These are phyloP conservation scores for Dictyostelium discoideum DNA, from an alignment of 78 protist genomes.

Conservation along the genomic window DNA sequence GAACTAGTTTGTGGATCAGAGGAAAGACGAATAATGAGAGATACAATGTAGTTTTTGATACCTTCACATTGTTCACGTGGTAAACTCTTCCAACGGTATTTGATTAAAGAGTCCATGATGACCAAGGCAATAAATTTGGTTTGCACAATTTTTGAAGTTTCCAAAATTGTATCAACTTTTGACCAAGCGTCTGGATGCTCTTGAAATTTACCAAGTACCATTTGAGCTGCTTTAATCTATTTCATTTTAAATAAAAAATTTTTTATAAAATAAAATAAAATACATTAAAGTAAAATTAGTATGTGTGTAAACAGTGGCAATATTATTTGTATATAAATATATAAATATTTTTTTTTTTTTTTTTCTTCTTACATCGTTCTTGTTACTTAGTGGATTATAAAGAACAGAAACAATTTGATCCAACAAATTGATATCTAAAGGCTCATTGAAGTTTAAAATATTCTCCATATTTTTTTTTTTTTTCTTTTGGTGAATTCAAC, in stretches of 20 bases:
- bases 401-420: constrained; percentile 77
- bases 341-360: constrained; percentile 67
- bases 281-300: background rate
- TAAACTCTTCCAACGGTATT: constrained; percentile 92
- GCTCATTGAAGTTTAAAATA: constrained; percentile 85
- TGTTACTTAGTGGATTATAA: background rate
- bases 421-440: constrained; percentile 81
- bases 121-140: constrained; percentile 91
- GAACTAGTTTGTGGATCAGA: constrained; percentile 59
- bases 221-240: constrained; percentile 77
- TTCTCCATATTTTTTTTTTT: constrained; percentile 72
- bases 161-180: constrained; percentile 91
- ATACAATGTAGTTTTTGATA: constrained; percentile 92
- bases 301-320: background rate
- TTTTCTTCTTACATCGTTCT: constrained; percentile 32
- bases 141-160: constrained; percentile 12
- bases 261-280: background rate
- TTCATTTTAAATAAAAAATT: background rate
- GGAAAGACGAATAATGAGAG: constrained; percentile 82
- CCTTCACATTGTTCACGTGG: constrained; percentile 91
- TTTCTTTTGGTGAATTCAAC: background rate
- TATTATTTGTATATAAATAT: no score
- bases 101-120: constrained; percentile 88
- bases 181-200: constrained; percentile 96
- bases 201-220: constrained; percentile 84